Conservation (phyloP, 768 basidiomycete genomes). For the Suillus cothurnatus region DNA sequence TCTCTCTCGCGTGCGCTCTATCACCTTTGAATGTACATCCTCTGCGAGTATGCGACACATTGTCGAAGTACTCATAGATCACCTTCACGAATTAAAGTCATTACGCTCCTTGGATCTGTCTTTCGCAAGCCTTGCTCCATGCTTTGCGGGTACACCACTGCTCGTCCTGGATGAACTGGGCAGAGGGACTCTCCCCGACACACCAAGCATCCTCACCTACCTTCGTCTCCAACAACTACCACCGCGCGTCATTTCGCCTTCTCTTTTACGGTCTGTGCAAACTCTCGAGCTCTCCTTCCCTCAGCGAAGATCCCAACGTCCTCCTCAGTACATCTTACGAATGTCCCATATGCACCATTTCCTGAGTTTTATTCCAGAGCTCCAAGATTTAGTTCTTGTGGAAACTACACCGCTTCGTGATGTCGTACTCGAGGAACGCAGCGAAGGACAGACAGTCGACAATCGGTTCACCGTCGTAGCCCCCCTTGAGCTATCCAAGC, state of each 20-base stretch:
- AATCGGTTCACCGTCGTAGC: constrained; percentile 16
- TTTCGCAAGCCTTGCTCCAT: constrained; percentile 26
- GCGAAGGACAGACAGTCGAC: constrained; percentile 13
- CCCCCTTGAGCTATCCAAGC: constrained; percentile 37
- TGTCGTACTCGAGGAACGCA: constrained; percentile 19
- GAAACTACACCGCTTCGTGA: constrained; percentile 47
- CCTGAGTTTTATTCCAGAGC: constrained; percentile 38
- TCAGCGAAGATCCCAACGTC: constrained; percentile 28
- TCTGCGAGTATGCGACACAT: constrained; percentile 32
- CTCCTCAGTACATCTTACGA: constrained; percentile 37
- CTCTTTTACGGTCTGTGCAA: constrained; percentile 41
- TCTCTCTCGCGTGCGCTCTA: constrained; percentile 33
- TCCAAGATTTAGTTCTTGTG: constrained; percentile 45
- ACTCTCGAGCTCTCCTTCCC: constrained; percentile 46
- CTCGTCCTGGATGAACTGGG: constrained; percentile 23
- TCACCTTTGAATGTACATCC: constrained; percentile 36
- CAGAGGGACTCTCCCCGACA: constrained; percentile 5
- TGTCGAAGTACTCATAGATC: constrained; percentile 17
- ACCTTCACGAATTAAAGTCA: constrained; percentile 24
- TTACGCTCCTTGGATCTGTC: constrained; percentile 33
- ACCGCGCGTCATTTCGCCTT: constrained; percentile 37
- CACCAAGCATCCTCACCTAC: constrained; percentile 24
- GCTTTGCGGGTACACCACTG: constrained; percentile 29
- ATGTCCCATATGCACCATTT: constrained; percentile 43
- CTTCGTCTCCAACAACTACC: constrained; percentile 48